Evolutionary conservation across 2,329 filamentous ascomycete species (phyloP).

Genomic region (Claviceps sp.): DNA sequence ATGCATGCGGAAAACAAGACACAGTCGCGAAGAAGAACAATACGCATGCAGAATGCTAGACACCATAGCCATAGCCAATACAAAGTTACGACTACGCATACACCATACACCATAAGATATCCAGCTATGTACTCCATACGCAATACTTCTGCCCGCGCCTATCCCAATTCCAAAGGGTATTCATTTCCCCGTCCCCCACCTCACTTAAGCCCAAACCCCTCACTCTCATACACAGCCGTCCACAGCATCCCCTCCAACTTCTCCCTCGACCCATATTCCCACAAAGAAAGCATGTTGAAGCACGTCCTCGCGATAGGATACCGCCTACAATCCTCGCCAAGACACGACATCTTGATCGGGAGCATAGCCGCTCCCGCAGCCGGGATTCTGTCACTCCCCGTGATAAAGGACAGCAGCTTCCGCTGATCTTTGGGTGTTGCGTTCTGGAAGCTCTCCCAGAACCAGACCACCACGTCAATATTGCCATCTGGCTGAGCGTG

Average conservation of each 20-base stretch:
- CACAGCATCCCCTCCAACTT: conserved; percentile 62
- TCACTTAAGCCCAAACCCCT: conserved; percentile 80
- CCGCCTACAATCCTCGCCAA: conserved; percentile 59
- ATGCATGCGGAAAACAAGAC: no score
- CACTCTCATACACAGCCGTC: conserved; percentile 78
- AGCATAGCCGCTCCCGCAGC: conserved; percentile 75
- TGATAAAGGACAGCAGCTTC: conserved; percentile 73
- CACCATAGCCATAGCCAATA: no score
- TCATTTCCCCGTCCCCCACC: neutral
- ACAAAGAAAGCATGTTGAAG: conserved; percentile 74
- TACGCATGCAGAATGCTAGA: no score
- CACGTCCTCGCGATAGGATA: conserved; percentile 83
- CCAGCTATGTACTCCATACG: no score
- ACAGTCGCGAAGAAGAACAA: no score
- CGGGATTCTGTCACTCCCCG: conserved; percentile 79
- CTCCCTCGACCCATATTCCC: conserved; percentile 52
- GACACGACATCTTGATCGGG: conserved; percentile 60
- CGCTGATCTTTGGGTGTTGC: conserved; percentile 57
- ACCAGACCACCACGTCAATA: conserved; percentile 66
- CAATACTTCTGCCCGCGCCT: neutral
- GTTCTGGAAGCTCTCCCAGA: conserved; percentile 69
- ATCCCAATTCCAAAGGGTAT: neutral
- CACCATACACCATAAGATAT: no score
- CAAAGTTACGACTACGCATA: no score
- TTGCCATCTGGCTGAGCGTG: conserved; percentile 37